Evolutionary conservation across 1,284 basidiomycete species (phyloP), one percentile per base, ranked within the genome.

Genomic region (Moniliophthora roreri): DNA sequence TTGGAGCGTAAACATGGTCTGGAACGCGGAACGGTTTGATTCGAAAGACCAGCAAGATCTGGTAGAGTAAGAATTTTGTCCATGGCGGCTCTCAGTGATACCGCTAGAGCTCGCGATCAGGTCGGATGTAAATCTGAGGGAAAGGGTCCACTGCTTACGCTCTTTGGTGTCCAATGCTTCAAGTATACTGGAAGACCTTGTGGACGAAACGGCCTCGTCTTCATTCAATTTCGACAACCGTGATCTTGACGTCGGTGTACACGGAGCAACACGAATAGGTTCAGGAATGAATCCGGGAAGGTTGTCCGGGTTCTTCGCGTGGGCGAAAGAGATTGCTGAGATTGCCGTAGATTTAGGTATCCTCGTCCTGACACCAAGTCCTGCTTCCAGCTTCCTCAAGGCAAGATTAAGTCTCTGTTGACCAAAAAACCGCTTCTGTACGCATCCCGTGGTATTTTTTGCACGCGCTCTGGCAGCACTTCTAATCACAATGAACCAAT

Each of bases 391-490:
- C 13, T 15, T 46, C 28, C 74, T 75, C 8, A 74, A 69, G 4
- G 84, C 69, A 46, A 84, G 68, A 45, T 80, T 74, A 34, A 84
- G 69, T n/a, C 76, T 72, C 59, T 79, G 76, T 52, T 76, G 75
- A 32, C 80, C 75, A 60, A 86, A 86, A 57, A 80, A 79, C 15
- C 68, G 71, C 54, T 78, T 81, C 56, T 84, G 79, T 23, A 72
- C 66, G 48, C 77, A 74, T 6, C 75, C 70, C 2, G 72, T 66
- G 10, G 72, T 64, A 58, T 86, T 82, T 59, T 74, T 82, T 9
- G 69, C 69, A 38, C 79, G 74, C 1, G 79, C 74, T 60, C 75
- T 81, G n/a, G 77, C 79, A 1, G 73, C 69, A 60, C 81, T 84
- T 58, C 84, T 85, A 59, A 32, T 38, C 5, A 35, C 35, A 35